phyloP scores from a whole-genome alignment of 108 stramenopile species.

The Cyclotella choctawhatcheeana region DNA sequence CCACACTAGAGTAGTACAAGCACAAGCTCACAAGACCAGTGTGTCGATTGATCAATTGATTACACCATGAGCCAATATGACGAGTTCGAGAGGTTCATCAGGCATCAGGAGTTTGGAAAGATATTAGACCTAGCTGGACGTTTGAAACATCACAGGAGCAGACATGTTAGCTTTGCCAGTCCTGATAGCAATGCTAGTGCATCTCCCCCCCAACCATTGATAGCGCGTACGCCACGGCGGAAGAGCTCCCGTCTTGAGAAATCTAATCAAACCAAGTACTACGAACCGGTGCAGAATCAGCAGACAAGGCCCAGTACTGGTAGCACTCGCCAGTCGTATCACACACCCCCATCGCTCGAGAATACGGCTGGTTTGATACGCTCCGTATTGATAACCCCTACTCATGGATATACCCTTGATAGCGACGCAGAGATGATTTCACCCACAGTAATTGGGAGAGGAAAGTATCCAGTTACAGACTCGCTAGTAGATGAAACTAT shows the following conservation, averaged over 20 bases:
- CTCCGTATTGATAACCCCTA: constrained; percentile 11
- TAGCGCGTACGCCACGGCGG: constrained; percentile 11
- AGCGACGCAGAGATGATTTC: neutral
- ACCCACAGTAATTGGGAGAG: constrained; percentile 20
- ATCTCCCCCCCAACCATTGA: neutral
- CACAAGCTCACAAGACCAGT: no score
- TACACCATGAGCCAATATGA: constrained; percentile 22
- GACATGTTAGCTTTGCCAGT: constrained; percentile 13
- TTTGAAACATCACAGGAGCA: constrained; percentile 35
- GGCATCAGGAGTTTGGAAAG: constrained; percentile 47
- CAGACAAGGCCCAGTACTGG: constrained; percentile 1
- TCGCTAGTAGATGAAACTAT: constrained; percentile 55
- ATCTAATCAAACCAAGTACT: no score
- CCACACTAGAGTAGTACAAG: no score
- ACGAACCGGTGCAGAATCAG: no score
- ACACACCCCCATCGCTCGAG: constrained; percentile 16
- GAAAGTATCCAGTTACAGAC: constrained; percentile 40
- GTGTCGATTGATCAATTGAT: neutral
- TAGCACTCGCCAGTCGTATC: neutral
- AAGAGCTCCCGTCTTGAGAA: constrained; percentile 3
- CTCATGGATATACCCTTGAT: neutral
- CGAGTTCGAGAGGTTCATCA: constrained; percentile 46
- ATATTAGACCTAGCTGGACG: constrained; percentile 37
- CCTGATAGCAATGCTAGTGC: neutral
- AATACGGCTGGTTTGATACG: constrained; percentile 31